Conservation (phyloP, 1,139 yeast species). For the Nakaseomyces bracarensis region DNA sequence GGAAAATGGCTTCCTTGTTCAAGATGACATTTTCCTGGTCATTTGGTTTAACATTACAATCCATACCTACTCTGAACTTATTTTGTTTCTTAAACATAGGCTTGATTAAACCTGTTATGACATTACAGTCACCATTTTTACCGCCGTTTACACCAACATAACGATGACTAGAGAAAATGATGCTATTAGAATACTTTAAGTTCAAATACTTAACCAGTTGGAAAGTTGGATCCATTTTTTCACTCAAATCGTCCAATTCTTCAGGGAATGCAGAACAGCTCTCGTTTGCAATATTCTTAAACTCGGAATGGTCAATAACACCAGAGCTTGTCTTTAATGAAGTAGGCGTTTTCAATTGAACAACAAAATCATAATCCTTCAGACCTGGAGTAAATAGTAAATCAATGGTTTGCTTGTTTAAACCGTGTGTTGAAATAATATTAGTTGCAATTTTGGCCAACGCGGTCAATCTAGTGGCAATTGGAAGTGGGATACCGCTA, state of each 20-base stretch:
- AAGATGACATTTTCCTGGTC: conserved; percentile 49
- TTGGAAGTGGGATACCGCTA: conserved; percentile 58
- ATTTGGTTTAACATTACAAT: conserved; percentile 63
- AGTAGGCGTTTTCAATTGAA: conserved; percentile 45
- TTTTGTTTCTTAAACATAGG: conserved; percentile 49
- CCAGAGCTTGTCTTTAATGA: conserved; percentile 47
- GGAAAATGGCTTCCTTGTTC: conserved; percentile 65
- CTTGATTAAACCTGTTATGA: conserved; percentile 72
- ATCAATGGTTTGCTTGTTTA: conserved; percentile 42
- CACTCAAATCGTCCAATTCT: conserved; percentile 27
- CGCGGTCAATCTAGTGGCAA: conserved; percentile 82
- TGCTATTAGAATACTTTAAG: conserved; percentile 43
- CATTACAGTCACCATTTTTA: conserved; percentile 36
- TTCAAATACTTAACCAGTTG: conserved; percentile 49
- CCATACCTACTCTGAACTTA: conserved; percentile 72
- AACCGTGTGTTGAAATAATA: conserved; percentile 41
- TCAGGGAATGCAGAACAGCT: conserved; percentile 29
- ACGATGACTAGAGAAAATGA: conserved; percentile 53
- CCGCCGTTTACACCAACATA: conserved; percentile 46
- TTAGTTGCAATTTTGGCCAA: conserved; percentile 68
- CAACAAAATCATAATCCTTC: conserved; percentile 73
- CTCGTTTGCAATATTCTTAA: conserved; percentile 51
- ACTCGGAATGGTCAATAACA: conserved; percentile 44
- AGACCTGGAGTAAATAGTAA: conserved; percentile 71
- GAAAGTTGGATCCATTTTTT: conserved; percentile 48